Base-by-base conservation (phyloP, 352 stramenopile genomes). In the Pythium myriotylum region DNA sequence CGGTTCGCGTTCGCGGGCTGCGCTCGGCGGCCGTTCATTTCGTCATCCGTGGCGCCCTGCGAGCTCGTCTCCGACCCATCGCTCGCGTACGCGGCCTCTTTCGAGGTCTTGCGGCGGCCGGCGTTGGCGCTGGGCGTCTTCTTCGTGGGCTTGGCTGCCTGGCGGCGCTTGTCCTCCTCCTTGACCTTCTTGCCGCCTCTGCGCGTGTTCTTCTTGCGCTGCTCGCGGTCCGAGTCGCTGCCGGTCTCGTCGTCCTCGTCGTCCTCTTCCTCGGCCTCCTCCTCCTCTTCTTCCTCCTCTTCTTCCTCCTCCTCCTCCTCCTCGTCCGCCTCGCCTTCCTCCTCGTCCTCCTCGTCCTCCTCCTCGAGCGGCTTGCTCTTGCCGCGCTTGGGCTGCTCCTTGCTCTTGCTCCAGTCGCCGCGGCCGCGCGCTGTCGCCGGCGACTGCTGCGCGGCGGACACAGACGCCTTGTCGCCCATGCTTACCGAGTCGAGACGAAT, bases 391-490 rank as follows among this genome's bases (percentile, higher is more conserved):
- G 57, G 37, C 17, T 4, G 8, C 0, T 41, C n/a, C 17, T 62
- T 53, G 13, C 17, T 62, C 59, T 72, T 73, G 17, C 19, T 51
- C 42, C 43, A 61, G 27, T 78, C 27, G 50, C 40, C 54, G 54
- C 35, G 67, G 64, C 2, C 69, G 50, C 27, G 45, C 46, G 23
- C 71, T 35, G 74, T 58, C 4, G 80, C 74, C 4, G 65, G 58
- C 4, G 70, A 35, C 29, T 35, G 29, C 29, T 35, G 73, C 13
- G 76, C 78, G 1, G 64, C 65, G 12, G 72, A 42, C 12, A 77
- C 22, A 2, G 43, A 53, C 17, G 43, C 40, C 54, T 62, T 62
- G 54, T 62, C 54, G 33, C 54, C 33, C 54, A 62, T 62, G 27
- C 41, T 27, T 12, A 7, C 2, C 20, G 22, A 29, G 1, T 33